Evolutionary conservation across 257 asterid genomes (phyloP).

Genomic region (Petrea volubilis): DNA sequence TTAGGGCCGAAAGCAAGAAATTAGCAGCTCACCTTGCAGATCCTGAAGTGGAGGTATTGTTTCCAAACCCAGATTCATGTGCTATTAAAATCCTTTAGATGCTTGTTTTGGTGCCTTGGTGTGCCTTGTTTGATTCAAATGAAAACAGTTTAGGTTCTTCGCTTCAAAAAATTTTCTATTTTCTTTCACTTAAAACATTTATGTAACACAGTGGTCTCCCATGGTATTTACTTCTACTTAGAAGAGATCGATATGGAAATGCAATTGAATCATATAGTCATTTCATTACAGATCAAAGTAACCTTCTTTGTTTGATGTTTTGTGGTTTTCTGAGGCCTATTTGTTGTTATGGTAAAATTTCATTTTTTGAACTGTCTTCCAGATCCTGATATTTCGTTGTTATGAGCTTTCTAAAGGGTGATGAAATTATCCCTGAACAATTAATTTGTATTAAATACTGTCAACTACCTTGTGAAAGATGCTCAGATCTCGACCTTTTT

Average conservation of each 20-base stretch:
- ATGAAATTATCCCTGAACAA: constrained; percentile 3
- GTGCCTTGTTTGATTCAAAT: constrained; percentile 8
- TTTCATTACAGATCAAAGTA: not conserved
- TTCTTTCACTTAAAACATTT: constrained; percentile 4
- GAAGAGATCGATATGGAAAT: not conserved
- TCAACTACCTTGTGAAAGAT: constrained; percentile 1
- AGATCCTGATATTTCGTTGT: not conserved
- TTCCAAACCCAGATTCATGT: constrained; percentile 20
- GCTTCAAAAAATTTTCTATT: not conserved
- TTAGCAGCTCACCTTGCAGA: constrained; percentile 95
- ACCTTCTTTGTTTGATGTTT: not conserved
- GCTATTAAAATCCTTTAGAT: not conserved
- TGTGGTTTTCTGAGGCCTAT: constrained; percentile 2
- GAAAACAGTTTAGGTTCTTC: not conserved
- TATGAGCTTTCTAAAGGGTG: constrained; percentile 5
- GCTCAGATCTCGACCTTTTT: constrained; percentile 4
- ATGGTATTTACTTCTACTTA: not conserved
- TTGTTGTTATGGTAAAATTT: not conserved
- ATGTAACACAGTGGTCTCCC: not conserved
- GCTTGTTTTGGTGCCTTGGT: constrained; percentile 15
- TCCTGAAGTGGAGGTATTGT: constrained; percentile 93
- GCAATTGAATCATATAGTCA: constrained; percentile 13
- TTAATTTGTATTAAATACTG: not conserved
- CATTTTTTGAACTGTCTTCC: not conserved
- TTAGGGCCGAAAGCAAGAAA: constrained; percentile 83